These are phyloP conservation scores for Fusarium duplospermum DNA, from an alignment of 2,329 filamentous ascomycete species.

Conservation along the genomic window DNA sequence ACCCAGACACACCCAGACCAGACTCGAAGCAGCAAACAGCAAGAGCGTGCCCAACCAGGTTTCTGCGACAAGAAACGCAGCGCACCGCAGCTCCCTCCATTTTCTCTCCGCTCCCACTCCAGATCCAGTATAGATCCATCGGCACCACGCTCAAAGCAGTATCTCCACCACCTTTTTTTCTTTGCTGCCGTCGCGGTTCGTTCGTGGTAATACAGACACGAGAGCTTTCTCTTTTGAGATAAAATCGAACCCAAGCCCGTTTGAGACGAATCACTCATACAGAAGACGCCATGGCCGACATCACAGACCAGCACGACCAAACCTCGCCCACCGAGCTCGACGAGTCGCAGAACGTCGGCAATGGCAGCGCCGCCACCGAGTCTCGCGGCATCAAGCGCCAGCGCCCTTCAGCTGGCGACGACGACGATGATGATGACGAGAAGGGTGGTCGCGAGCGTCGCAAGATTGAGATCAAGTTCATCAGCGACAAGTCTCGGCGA, in stretches of 20 bases:
- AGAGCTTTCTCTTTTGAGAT: conserved; percentile 40
- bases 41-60: conserved; percentile 62
- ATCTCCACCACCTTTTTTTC: conserved; percentile 70
- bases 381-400: conserved; percentile 89
- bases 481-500: conserved; percentile 98
- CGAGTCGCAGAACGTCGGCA: conserved; percentile 77
- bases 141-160: conserved; percentile 74
- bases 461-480: conserved; percentile 99
- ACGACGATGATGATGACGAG: conserved; percentile 97
- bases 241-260: conserved; percentile 38
- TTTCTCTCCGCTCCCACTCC: conserved; percentile 62
- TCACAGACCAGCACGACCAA: conserved; percentile 81
- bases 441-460: conserved; percentile 97
- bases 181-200: conserved; percentile 49
- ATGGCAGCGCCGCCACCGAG: conserved; percentile 76
- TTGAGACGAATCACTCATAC: conserved; percentile 29
- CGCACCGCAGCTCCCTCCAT: conserved; percentile 58
- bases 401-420: conserved; percentile 85
- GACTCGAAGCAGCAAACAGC: conserved; percentile 53
- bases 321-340: conserved; percentile 80
- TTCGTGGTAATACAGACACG: conserved; percentile 53
- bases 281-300: conserved; percentile 74
- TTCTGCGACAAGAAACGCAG: conserved; percentile 63
- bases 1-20: conserved; percentile 46
- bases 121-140: conserved; percentile 75